phyloP scores from a whole-genome alignment of 169 alveolate species.

The Eimeria zaria region DNA sequence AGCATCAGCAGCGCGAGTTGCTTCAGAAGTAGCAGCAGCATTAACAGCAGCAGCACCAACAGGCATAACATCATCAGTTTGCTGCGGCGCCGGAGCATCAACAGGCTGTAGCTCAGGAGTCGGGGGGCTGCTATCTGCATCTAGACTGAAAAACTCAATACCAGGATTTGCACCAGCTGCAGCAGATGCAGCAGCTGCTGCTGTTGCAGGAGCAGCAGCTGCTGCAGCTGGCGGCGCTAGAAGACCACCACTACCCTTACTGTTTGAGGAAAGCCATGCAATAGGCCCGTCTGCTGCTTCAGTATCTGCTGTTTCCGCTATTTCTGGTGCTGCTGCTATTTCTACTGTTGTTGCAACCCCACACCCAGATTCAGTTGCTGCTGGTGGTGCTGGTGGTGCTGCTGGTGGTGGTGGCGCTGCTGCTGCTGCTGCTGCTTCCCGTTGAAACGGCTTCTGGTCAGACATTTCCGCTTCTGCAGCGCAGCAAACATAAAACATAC shows the following conservation, averaged over 20 bases:
- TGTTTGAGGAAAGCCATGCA: not conserved
- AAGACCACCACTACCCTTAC: not conserved
- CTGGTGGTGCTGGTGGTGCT: no score
- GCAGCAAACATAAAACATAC: not conserved
- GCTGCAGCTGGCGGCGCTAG: constrained; percentile 10
- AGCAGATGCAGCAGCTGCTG: constrained; percentile 16
- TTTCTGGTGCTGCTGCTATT: constrained; percentile 4
- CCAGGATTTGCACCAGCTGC: not conserved
- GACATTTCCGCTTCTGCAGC: not conserved
- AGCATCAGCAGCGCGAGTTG: not conserved
- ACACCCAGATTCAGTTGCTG: no score
- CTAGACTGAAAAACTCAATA: not conserved
- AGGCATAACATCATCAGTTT: not conserved
- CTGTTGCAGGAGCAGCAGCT: not conserved
- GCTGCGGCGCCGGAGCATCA: not conserved
- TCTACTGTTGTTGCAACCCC: not conserved
- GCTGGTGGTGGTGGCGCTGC: not conserved
- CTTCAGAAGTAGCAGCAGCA: not conserved
- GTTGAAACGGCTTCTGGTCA: not conserved
- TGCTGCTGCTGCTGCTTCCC: not conserved
- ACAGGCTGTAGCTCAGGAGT: constrained; percentile 21
- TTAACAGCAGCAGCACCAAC: no score
- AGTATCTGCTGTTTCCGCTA: not conserved
- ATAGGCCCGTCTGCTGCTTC: not conserved
- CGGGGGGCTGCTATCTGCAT: constrained; percentile 60